phyloP scores from a whole-genome alignment of 2,329 filamentous ascomycete genomes.

The Aspergillus niger region DNA sequence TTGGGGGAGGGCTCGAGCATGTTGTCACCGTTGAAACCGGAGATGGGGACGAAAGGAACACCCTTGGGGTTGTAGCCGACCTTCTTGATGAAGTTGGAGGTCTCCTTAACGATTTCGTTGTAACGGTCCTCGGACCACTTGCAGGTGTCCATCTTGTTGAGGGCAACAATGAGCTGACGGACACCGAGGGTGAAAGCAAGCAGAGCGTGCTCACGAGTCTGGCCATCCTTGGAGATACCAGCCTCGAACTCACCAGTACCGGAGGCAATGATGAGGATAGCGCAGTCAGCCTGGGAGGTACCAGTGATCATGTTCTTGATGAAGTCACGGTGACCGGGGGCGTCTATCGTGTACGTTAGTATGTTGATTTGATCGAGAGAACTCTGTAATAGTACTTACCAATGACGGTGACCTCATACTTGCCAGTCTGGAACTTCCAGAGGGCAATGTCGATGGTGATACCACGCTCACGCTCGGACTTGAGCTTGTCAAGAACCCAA shows the following conservation, averaged over 20 bases:
- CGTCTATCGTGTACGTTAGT: conserved; percentile 59
- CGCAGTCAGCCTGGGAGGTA: conserved; percentile 99
- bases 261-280: conserved; percentile 99
- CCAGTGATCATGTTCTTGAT: conserved; percentile 99
- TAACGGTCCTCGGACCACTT: conserved; percentile 96
- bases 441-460: conserved; percentile 99
- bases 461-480: conserved; percentile 99
- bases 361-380: neutral
- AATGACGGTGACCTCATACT: conserved; percentile 98
- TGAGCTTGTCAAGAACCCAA: conserved; percentile 99
- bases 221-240: conserved; percentile 99
- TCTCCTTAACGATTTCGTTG: conserved; percentile 99
- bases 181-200: conserved; percentile 99
- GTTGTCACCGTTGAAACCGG: conserved; percentile 99
- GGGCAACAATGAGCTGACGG: conserved; percentile 99
- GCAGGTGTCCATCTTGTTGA: conserved; percentile 99
- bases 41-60: conserved; percentile 99
- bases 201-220: conserved; percentile 99
- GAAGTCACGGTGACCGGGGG: conserved; percentile 99
- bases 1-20: conserved; percentile 89
- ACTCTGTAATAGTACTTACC: conserved; percentile 56
- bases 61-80: conserved; percentile 99
- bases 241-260: conserved; percentile 99
- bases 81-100: conserved; percentile 99
- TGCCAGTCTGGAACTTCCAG: conserved; percentile 99